Conservation (phyloP, 1,284 basidiomycete species). For the Fomitopsis betulina region DNA sequence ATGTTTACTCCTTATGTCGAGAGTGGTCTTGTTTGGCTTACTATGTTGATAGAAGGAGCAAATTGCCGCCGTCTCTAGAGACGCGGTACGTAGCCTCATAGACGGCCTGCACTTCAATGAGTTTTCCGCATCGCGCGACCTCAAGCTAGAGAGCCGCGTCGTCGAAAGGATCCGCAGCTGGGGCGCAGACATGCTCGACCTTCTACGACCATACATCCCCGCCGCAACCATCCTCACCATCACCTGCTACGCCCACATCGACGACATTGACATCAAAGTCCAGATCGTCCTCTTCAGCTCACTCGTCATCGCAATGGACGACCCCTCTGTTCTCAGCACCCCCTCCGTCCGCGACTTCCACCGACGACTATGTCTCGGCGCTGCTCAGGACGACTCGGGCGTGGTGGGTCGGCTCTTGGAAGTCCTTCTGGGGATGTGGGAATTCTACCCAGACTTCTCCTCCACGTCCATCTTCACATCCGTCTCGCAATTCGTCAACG, state of each 20-base stretch:
- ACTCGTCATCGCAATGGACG: slow-evolving; percentile 10
- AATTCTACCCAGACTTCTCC: slow-evolving; percentile 11
- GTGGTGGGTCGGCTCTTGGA: slow-evolving; percentile 10
- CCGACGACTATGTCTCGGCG: slow-evolving; percentile 7
- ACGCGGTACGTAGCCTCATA: no score
- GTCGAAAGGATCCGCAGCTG: slow-evolving; percentile 1
- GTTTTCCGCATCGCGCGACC: no score
- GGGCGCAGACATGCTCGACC: background rate
- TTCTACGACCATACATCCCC: background rate
- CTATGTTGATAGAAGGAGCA: no score
- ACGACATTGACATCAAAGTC: slow-evolving; percentile 9
- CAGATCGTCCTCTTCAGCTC: slow-evolving; percentile 14
- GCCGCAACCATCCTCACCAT: slow-evolving; percentile 8
- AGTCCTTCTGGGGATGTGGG: slow-evolving; percentile 4
- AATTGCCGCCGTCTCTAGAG: no score
- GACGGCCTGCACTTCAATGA: no score
- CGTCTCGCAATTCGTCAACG: slow-evolving; percentile 11
- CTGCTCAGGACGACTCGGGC: slow-evolving; percentile 8
- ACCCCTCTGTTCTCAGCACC: slow-evolving; percentile 7
- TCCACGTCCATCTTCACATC: slow-evolving; percentile 10
- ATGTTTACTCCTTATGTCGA: no score
- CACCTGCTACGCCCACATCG: slow-evolving; percentile 12
- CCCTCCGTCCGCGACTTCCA: slow-evolving; percentile 11
- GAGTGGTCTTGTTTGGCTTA: no score
- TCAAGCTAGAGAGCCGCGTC: slow-evolving; percentile 3